Evolutionary conservation across 768 basidiomycete genomes (phyloP), one percentile per base, ranked within the genome.

Genomic region (Daedaleopsis sinensis): DNA sequence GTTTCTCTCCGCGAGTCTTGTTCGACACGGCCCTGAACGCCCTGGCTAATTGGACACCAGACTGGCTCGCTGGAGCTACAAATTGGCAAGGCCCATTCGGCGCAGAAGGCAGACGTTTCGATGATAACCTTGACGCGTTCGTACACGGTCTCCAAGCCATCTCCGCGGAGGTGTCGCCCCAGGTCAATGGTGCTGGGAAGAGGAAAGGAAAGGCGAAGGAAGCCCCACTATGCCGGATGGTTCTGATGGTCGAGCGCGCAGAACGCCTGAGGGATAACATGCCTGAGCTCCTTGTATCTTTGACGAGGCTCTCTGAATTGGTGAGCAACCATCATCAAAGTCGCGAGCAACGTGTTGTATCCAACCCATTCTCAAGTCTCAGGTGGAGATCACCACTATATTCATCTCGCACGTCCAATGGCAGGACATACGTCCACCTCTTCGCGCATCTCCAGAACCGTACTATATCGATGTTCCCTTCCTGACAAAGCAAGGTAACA

Each of bases 381-480:
- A 76, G 55, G 71, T 88, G 10, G 82, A 86, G 32, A 64, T 92
- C 35, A 81, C 80, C 1, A 82, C 86, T 0, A 74, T 93, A 5
- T 80, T 91, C 52, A 67, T 90, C 18, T 92, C 90, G 1, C 80
- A 82, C 53, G 79, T 83, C 10, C 78, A 79, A 15, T 93, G 92
- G 91, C 84, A 87, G 55, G 84, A 90, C 60, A 80, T 91, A 51
- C 81, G 84, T n/a, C 90, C 90, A 1, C 72, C 85, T 0, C 71
- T 88, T 0, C 90, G 89, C 9, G 86, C 88, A 6, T 82, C 90
- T 3, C 84, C 86, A 0, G 89, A 91, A 66, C 92, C 92, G 0
- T 91, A 85, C 67, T 84, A 83, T 66, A 69, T 93, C 21, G 82
- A 87, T 59, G 74, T 90, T 0, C 72, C 77, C 1, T 77, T 82